These are phyloP conservation scores for Penicillium canescens DNA, from an alignment of 495 filamentous ascomycete species.

Conservation along the genomic window DNA sequence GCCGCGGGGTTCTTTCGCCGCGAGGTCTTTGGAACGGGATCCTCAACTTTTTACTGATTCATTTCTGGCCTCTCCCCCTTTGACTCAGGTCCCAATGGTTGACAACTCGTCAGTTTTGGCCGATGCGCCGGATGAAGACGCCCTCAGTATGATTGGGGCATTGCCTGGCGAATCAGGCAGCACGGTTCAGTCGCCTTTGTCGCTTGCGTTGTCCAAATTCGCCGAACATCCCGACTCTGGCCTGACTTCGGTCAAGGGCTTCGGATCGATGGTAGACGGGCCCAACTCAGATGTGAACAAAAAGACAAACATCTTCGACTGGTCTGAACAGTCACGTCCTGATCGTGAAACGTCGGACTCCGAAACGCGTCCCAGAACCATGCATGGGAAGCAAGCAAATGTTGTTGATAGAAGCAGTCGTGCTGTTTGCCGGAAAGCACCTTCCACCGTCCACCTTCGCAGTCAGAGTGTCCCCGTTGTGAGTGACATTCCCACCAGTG, in stretches of 20 bases:
- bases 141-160: conserved; percentile 32
- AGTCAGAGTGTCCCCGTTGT: conserved; percentile 96
- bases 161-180: conserved; percentile 30
- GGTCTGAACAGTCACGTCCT: conserved; percentile 68
- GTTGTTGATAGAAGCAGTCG: conserved; percentile 71
- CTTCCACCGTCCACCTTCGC: conserved; percentile 76
- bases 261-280: conserved; percentile 9
- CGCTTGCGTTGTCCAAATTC: conserved; percentile 2
- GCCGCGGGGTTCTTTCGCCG: conserved; percentile 42
- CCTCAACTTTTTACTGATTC: conserved; percentile 30
- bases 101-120: conserved; percentile 23
- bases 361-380: conserved; percentile 75
- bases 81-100: conserved; percentile 9
- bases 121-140: conserved; percentile 31
- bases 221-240: background rate
- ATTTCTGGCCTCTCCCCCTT: conserved; percentile 56
- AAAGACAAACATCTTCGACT: conserved; percentile 71
- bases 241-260: background rate
- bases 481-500: conserved; percentile 57
- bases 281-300: conserved; percentile 17
- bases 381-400: conserved; percentile 81
- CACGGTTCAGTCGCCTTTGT: conserved; percentile 1
- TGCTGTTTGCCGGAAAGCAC: conserved; percentile 69
- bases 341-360: conserved; percentile 52
- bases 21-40: conserved; percentile 27